A percentile compares a stretch with the other conserved stretches of the same genome.
Conservation (phyloP, 345 rosid species). For the Dimocarpus longan region DNA sequence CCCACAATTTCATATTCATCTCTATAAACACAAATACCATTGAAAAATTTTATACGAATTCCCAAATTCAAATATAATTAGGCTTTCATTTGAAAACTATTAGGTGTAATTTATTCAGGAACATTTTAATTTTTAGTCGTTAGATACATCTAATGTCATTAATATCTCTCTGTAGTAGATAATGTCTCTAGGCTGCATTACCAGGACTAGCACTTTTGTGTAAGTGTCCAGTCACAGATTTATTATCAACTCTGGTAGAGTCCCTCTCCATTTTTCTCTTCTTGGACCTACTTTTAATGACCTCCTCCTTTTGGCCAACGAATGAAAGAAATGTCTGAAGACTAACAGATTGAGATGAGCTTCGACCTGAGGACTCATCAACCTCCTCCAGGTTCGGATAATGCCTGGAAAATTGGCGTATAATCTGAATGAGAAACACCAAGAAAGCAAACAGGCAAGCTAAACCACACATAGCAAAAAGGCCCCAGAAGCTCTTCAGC, state of each 20-base stretch:
- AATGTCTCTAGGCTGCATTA: background rate
- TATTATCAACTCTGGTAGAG: background rate
- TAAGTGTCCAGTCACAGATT: background rate
- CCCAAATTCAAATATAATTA: background rate
- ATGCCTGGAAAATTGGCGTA: background rate
- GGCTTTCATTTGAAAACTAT: too few relatives aligned
- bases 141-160: too few relatives aligned
- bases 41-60: background rate
- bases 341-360: background rate
- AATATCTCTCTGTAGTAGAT: too few relatives aligned
- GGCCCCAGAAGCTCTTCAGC: constrained; percentile 28
- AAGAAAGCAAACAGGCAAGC: constrained; percentile 16
- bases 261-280: constrained; percentile 6
- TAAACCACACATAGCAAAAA: constrained; percentile 11
- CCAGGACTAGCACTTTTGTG: background rate
- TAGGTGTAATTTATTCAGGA: too few relatives aligned
- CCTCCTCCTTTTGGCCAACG: constrained; percentile 16
- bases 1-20: background rate
- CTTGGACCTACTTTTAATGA: constrained; percentile 4
- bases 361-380: background rate
- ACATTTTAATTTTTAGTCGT: too few relatives aligned
- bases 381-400: background rate
- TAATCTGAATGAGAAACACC: background rate
- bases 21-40: background rate
- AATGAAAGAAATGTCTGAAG: constrained; percentile 23